Evolutionary conservation across 345 rosid species (phyloP), one percentile per base, ranked within the genome.

Genomic region (Cochlearia excelsa): DNA sequence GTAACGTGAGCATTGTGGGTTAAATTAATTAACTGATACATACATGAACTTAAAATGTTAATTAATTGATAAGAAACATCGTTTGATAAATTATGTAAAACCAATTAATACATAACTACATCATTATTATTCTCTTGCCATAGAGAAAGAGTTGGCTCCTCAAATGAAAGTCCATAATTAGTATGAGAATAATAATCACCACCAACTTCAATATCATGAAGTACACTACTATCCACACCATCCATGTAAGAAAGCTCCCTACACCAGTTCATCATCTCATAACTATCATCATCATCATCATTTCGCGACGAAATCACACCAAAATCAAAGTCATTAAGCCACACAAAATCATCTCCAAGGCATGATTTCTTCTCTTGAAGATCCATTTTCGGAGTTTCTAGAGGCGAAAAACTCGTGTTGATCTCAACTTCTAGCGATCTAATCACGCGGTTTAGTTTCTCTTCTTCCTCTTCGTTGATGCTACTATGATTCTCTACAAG

Each of bases 391-490:
- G 26, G 38, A 50, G 53, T 29, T 16, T 61, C 71, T 9, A 38
- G 10, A 40, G 7, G 28, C 3, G 54, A 35, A 63, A 65, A 64
- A 40, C 53, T 65, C 33, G 44, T 62, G 61, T 77, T 69, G 61
- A 80, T 75, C 79, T 79, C 85, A 6, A 77, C 82, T 59, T 79
- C 83, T 26, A 80, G 54, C 6, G 85, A 79, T 44, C 67, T 76
- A 46, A 83, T 83, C 34, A 79, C 72, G 10, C 75, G 47, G 27
- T 79, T 68, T 45, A 80, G 5, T 49, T 67, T 75, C 57, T 77
- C 80, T 16, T 74, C 79, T n/a, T 73, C 77, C 38, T 70, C 74
- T 61, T 69, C 23, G 57, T 48, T 69, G 40, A 54, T 48, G 50
- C 39, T 63, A 51, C 4, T 51, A 33, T 51, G 59, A 5, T 69